A percentile compares a stretch with the other conserved stretches of the same genome.
Evolutionary conservation across 768 basidiomycete species (phyloP).

Genomic region (Hemileccinum rubropunctum): DNA sequence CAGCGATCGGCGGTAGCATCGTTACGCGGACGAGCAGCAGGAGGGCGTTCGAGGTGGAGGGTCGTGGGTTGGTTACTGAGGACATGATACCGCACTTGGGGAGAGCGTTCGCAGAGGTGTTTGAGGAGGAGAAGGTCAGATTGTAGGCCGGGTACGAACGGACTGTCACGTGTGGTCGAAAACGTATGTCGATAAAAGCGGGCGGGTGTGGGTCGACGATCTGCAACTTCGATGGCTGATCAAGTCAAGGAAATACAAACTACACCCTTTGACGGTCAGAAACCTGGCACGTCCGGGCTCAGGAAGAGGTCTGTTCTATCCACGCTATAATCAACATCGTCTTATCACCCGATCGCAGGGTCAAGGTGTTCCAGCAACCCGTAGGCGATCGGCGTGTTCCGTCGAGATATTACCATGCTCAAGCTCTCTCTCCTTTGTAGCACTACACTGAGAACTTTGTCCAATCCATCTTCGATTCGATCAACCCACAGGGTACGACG

Average conservation of each 20-base stretch:
- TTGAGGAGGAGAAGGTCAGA: conserved; percentile 49
- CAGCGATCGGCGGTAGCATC: conserved; percentile 83
- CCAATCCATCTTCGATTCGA: conserved; percentile 90
- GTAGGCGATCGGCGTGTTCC: conserved; percentile 41
- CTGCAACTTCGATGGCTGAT: conserved; percentile 35
- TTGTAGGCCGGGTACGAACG: conserved; percentile 30
- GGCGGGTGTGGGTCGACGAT: not conserved
- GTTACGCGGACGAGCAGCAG: conserved; percentile 84
- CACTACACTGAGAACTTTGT: conserved; percentile 99
- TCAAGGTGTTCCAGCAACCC: conserved; percentile 98
- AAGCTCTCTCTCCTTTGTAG: conserved; percentile 41
- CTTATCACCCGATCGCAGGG: conserved; percentile 46
- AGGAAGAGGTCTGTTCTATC: conserved; percentile 70
- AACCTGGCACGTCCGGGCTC: conserved; percentile 97
- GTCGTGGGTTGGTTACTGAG: conserved; percentile 78
- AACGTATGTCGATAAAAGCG: conserved; percentile 15
- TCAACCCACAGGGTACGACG: conserved; percentile 74
- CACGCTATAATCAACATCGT: conserved; percentile 12
- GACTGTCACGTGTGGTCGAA: conserved; percentile 23
- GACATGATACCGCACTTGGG: conserved; percentile 72
- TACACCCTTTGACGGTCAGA: conserved; percentile 89
- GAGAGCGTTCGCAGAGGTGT: conserved; percentile 68
- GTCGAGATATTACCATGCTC: conserved; percentile 11
- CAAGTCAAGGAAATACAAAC: conserved; percentile 69
- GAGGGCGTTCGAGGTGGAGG: conserved; percentile 70